Evolutionary conservation across 805 yeast species (phyloP).

Genomic region (Kodamaea hsintzibuensis): DNA sequence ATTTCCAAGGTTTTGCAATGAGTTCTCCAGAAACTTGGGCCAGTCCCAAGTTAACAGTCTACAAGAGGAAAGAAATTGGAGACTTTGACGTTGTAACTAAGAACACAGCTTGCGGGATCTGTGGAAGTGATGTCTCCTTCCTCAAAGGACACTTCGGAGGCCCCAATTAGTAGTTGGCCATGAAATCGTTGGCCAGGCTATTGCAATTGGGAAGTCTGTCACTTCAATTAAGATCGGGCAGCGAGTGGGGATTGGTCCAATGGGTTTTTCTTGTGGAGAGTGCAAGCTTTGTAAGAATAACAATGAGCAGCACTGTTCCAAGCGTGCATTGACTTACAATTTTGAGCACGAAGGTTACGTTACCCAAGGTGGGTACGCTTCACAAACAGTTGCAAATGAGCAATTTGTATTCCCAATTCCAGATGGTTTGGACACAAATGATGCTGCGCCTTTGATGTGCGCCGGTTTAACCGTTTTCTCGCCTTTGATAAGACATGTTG

Average conservation of each 20-base stretch:
- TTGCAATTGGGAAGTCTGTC: constrained; percentile 57
- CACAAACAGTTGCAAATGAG: constrained; percentile 45
- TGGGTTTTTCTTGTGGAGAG: constrained; percentile 55
- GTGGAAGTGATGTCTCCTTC: constrained; percentile 60
- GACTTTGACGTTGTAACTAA: constrained; percentile 56
- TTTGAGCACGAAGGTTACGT: constrained; percentile 38
- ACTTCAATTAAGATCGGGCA: constrained; percentile 59
- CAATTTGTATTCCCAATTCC: constrained; percentile 51
- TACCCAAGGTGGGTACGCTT: constrained; percentile 52
- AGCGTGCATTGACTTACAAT: constrained; percentile 53
- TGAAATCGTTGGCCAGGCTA: constrained; percentile 62
- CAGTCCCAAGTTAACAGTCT: constrained; percentile 31
- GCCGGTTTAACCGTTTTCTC: constrained; percentile 58
- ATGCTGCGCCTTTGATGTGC: constrained; percentile 56
- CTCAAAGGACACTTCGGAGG: constrained; percentile 54
- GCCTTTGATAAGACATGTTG: constrained; percentile 49
- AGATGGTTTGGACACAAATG: constrained; percentile 37
- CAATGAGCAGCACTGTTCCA: constrained; percentile 51
- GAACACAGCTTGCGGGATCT: constrained; percentile 61
- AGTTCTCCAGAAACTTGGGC: constrained; percentile 30
- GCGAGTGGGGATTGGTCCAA: constrained; percentile 81
- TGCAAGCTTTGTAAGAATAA: constrained; percentile 52
- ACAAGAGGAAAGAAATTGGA: constrained; percentile 25
- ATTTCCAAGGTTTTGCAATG: constrained; percentile 37
- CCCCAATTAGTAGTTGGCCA: constrained; percentile 55